These are phyloP conservation scores for Amphibolis antarctica DNA, from an alignment of 106 monocot genomes.

Conservation along the genomic window DNA sequence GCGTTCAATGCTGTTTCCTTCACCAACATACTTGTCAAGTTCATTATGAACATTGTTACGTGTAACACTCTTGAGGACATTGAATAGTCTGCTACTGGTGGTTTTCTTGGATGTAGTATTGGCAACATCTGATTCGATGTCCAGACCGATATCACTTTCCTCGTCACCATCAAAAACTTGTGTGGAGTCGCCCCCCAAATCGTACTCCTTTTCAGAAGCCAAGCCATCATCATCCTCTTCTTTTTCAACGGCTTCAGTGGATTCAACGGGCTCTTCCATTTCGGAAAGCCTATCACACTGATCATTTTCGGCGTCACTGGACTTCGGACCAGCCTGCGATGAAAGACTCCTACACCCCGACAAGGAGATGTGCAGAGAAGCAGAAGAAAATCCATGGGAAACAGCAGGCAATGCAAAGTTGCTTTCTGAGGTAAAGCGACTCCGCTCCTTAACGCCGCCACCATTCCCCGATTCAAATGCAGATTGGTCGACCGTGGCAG, in stretches of 20 bases:
- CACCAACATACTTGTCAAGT: conserved; percentile 3
- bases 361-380: too few species aligned
- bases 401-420: too few species aligned
- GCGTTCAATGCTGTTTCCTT: conserved; percentile 1
- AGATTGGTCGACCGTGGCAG: too few species aligned
- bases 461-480: too few species aligned
- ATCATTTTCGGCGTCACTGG: conserved; percentile 1
- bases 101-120: background rate
- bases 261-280: conserved; percentile 4
- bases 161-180: background rate
- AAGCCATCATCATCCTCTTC: background rate
- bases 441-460: too few species aligned
- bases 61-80: background rate
- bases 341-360: background rate
- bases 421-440: too few species aligned
- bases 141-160: background rate
- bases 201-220: background rate
- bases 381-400: too few species aligned
- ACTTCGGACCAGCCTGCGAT: conserved; percentile 3
- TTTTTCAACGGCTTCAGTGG: background rate
- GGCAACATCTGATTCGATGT: background rate
- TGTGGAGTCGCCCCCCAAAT: too few species aligned
- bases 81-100: background rate
- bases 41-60: background rate
- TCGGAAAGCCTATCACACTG: conserved; percentile 10